phyloP scores from a whole-genome alignment of 106 monocot genomes.

The Allium fistulosum region DNA sequence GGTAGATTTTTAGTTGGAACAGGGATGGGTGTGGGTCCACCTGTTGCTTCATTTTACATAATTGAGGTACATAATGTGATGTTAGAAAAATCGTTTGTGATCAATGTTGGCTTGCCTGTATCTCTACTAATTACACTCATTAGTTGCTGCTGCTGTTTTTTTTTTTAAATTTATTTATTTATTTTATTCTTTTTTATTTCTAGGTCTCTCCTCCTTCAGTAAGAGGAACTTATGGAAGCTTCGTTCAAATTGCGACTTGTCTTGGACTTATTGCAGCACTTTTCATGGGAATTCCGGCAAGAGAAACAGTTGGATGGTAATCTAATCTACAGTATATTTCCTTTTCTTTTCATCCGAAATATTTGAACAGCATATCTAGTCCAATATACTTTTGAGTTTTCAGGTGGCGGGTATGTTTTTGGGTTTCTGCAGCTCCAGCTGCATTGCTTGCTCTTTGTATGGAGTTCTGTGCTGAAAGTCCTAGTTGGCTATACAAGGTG shows the following conservation, averaged over 20 bases:
- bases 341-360: not conserved
- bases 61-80: slow-evolving; percentile 53
- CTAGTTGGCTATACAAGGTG: slow-evolving; percentile 98
- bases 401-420: slow-evolving; percentile 98
- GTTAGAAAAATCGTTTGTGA: too few relatives aligned
- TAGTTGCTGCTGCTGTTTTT: not conserved
- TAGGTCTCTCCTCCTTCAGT: slow-evolving; percentile 92
- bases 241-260: slow-evolving; percentile 97
- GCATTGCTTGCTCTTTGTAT: slow-evolving; percentile 60
- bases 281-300: slow-evolving; percentile 77
- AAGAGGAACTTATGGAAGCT: slow-evolving; percentile 95
- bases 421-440: slow-evolving; percentile 76
- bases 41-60: slow-evolving; percentile 87
- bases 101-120: too few relatives aligned
- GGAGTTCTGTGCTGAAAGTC: slow-evolving; percentile 98
- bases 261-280: slow-evolving; percentile 79
- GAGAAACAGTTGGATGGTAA: slow-evolving; percentile 61
- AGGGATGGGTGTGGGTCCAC: slow-evolving; percentile 91
- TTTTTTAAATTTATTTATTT: not conserved
- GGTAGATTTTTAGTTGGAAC: slow-evolving; percentile 96
- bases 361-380: not conserved
- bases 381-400: not conserved
- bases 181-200: not conserved
- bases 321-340: not conserved
- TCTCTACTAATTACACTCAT: too few relatives aligned